Base-by-base conservation (phyloP, 2,329 filamentous ascomycete genomes). In the Dryadomyces sulphureus region DNA sequence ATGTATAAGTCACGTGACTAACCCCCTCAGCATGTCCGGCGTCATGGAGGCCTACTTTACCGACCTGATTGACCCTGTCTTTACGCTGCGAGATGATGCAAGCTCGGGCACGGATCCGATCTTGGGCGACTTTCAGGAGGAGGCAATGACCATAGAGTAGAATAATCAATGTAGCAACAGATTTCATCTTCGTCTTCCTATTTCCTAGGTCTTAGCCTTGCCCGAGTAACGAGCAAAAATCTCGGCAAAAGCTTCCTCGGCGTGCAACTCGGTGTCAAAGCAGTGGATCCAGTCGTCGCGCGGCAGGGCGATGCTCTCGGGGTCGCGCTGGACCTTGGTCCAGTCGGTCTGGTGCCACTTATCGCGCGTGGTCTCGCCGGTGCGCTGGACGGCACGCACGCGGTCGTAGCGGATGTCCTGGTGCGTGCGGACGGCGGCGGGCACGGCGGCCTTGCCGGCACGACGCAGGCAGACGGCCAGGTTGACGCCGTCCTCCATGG, bases 271-370 rank as follows among this genome's bases (percentile, higher is more conserved):
- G 0, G 69, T 65, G 48, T 75, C 72, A 50, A 52, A 52, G 5
- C 5, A 21, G 32, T 53, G 65, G 17, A 75, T 67, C 71, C 70
- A 75, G 45, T 70, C 67, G 47, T 72, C 67, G 3, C 69, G 61
- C 7, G 66, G 68, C 41, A 73, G 59, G 36, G 65, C 62, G 43
- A 73, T 68, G 34, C 62, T 65, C 48, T 64, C 59, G 0, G 69
- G 68, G 41, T 72, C 63, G 49, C 68, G 57, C 47, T 64, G 65
- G 27, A 70, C 67, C 48, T 65, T 66, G 20, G 56, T 60, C 68
- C 67, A 75, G 52, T 72, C 68, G 5, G 69, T 69, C 56, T 70
- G 73, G 53, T 75, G 72, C 71, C 71, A 75, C 59, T 64, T 65
- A 50, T 73, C 68, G 24, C 69, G 62, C 0, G 69, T 70, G 6